Evolutionary conservation across 2,329 filamentous ascomycete species (phyloP).

Genomic region (Nakataea oryzae): DNA sequence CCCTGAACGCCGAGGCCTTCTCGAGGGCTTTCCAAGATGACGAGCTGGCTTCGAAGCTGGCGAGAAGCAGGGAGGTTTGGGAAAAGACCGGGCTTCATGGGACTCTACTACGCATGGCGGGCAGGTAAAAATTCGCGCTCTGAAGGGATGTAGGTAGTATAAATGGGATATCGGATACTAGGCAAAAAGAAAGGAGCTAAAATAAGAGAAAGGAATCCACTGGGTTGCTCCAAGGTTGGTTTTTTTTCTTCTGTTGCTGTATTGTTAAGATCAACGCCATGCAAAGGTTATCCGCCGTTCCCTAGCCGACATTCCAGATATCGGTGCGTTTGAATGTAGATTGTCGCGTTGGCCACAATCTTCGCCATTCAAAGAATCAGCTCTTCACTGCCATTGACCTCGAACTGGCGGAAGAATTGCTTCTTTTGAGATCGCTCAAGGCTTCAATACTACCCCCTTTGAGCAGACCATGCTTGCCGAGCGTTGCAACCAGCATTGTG

Average conservation of each 20-base stretch:
- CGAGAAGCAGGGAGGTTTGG: conserved; percentile 2
- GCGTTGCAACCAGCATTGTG: conserved; percentile 42
- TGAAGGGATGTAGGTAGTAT: background rate
- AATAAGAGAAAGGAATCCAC: background rate
- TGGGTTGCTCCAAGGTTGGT: too few relatives aligned
- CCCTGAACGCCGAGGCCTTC: conserved; percentile 28
- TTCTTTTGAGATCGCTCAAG: background rate
- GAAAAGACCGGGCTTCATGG: conserved; percentile 8
- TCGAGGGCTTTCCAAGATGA: background rate
- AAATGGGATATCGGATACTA: background rate
- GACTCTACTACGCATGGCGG: conserved; percentile 8
- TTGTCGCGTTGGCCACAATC: background rate
- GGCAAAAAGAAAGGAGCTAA: too few relatives aligned
- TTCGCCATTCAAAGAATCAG: background rate
- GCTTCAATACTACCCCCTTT: background rate
- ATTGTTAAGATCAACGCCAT: background rate
- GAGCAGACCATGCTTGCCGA: conserved; percentile 27
- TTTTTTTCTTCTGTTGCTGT: background rate
- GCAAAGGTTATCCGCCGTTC: background rate
- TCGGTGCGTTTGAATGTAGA: background rate
- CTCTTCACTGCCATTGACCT: background rate
- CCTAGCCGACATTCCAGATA: background rate
- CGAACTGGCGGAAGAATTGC: background rate
- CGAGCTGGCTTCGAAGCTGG: conserved; percentile 5
- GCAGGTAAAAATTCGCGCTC: background rate